Conservation (phyloP, 768 basidiomycete genomes). For the Naematelia encephala region DNA sequence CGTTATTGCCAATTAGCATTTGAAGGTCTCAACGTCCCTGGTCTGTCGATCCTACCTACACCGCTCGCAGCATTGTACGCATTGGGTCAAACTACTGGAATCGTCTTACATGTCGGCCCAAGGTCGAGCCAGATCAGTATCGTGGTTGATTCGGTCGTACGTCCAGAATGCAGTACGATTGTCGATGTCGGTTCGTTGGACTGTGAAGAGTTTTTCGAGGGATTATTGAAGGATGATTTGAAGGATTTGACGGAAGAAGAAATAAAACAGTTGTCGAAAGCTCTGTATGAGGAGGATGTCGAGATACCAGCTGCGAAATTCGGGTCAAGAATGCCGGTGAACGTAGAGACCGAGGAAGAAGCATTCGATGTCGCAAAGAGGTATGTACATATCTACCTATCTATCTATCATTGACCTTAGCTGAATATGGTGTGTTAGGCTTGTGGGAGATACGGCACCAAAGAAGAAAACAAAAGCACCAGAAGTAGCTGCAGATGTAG, state of each 20-base stretch:
- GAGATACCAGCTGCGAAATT: conserved; percentile 20
- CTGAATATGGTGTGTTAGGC: neutral
- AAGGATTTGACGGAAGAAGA: neutral
- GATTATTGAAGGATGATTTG: conserved; percentile 28
- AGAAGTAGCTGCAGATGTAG: neutral
- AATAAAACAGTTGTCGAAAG: conserved; percentile 22
- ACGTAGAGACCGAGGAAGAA: conserved; percentile 31
- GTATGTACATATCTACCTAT: conserved; percentile 27
- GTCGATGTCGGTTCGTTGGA: conserved; percentile 36
- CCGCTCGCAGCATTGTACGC: conserved; percentile 43
- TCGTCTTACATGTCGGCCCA: conserved; percentile 40
- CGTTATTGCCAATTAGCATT: conserved; percentile 45
- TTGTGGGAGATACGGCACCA: neutral
- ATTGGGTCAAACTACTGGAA: conserved; percentile 40
- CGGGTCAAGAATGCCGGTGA: conserved; percentile 14
- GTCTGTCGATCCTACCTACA: conserved; percentile 36
- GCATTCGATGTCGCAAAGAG: conserved; percentile 48
- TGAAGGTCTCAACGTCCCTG: conserved; percentile 44
- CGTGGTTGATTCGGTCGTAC: conserved; percentile 39
- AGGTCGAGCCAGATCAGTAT: conserved; percentile 23
- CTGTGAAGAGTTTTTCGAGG: conserved; percentile 31
- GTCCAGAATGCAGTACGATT: conserved; percentile 36
- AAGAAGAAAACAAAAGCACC: neutral
- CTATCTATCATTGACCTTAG: neutral
- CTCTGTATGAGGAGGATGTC: conserved; percentile 37